A percentile compares a stretch with the other conserved stretches of the same genome.
Evolutionary conservation across 805 yeast species (phyloP).

Genomic region (Blastobotrys peoriensis): DNA sequence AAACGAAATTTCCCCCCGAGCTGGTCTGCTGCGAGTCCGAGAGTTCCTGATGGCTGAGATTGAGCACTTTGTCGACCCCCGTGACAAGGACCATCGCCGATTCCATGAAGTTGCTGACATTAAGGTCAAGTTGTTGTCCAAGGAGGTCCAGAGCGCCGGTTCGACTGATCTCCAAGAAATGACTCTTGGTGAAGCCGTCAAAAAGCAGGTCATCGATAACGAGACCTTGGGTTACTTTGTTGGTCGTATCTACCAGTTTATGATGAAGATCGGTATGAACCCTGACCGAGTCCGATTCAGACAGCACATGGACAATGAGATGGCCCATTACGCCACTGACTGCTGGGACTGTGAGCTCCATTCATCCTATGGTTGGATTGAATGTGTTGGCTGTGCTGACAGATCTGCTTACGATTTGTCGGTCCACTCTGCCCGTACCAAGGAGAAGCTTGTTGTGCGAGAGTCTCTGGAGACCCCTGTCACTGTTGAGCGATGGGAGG

Average conservation of each 20-base stretch:
- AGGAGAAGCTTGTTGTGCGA: slow-evolving; percentile 92
- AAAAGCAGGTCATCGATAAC: slow-evolving; percentile 83
- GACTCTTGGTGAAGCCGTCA: slow-evolving; percentile 88
- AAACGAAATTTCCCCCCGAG: slow-evolving; percentile 97
- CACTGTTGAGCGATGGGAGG: slow-evolving; percentile 75
- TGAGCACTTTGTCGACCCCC: slow-evolving; percentile 96
- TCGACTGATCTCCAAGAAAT: slow-evolving; percentile 56
- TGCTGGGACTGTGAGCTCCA: slow-evolving; percentile 99
- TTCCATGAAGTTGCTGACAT: slow-evolving; percentile 72
- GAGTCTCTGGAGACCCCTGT: slow-evolving; percentile 80
- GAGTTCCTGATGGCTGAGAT: slow-evolving; percentile 99
- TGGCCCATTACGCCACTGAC: slow-evolving; percentile 99
- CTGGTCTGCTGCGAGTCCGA: slow-evolving; percentile 95
- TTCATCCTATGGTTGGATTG: slow-evolving; percentile 98
- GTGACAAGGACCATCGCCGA: slow-evolving; percentile 72
- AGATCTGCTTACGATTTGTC: slow-evolving; percentile 96
- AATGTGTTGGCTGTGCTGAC: slow-evolving; percentile 99
- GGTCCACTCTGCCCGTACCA: slow-evolving; percentile 92
- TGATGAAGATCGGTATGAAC: slow-evolving; percentile 87
- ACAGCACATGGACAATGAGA: slow-evolving; percentile 97
- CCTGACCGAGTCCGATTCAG: slow-evolving; percentile 82
- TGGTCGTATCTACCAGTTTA: slow-evolving; percentile 84
- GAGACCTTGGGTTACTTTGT: slow-evolving; percentile 96
- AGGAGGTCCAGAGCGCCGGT: slow-evolving; percentile 83
- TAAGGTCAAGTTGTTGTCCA: slow-evolving; percentile 73